Evolutionary conservation across 1,284 basidiomycete genomes (phyloP).

Genomic region (Peniophora sp.): DNA sequence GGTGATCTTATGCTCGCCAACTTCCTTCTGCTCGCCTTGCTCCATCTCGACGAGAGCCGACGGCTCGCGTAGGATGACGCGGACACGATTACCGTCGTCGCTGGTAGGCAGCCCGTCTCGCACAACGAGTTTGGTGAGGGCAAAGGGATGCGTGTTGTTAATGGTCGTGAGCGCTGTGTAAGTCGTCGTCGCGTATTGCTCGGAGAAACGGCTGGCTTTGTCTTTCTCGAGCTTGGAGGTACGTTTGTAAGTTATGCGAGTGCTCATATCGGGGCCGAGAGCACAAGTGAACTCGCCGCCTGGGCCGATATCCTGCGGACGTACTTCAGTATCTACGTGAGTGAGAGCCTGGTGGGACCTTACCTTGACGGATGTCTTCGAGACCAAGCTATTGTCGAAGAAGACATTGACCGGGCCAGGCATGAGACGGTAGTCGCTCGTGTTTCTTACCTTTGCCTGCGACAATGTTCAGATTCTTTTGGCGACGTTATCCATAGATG

Average conservation of each 20-base stretch:
- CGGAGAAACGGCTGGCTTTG: slow-evolving; percentile 32
- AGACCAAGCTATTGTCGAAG: slow-evolving; percentile 41
- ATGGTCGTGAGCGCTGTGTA: slow-evolving; percentile 36
- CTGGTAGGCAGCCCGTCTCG: slow-evolving; percentile 40
- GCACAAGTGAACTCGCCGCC: slow-evolving; percentile 46
- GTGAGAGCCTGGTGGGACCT: no score
- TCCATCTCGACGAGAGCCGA: slow-evolving; percentile 36
- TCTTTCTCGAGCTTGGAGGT: slow-evolving; percentile 23
- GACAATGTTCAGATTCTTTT: no score
- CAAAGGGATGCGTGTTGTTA: slow-evolving; percentile 40
- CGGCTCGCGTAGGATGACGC: slow-evolving; percentile 40
- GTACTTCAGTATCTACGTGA: no score
- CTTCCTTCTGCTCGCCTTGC: slow-evolving; percentile 27
- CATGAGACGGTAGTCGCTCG: slow-evolving; percentile 41
- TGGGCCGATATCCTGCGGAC: slow-evolving; percentile 27
- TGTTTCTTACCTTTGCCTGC: slow-evolving; percentile 40
- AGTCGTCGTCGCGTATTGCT: slow-evolving; percentile 32
- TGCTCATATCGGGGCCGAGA: slow-evolving; percentile 41
- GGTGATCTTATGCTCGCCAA: slow-evolving; percentile 1
- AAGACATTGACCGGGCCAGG: slow-evolving; percentile 35
- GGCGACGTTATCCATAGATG: no score
- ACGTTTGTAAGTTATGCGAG: slow-evolving; percentile 40
- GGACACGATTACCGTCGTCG: slow-evolving; percentile 26
- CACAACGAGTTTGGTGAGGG: slow-evolving; percentile 34
- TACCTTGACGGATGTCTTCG: slow-evolving; percentile 30